Base-by-base conservation (phyloP, 1,139 yeast genomes). In the Geotrichum bryndzae region DNA sequence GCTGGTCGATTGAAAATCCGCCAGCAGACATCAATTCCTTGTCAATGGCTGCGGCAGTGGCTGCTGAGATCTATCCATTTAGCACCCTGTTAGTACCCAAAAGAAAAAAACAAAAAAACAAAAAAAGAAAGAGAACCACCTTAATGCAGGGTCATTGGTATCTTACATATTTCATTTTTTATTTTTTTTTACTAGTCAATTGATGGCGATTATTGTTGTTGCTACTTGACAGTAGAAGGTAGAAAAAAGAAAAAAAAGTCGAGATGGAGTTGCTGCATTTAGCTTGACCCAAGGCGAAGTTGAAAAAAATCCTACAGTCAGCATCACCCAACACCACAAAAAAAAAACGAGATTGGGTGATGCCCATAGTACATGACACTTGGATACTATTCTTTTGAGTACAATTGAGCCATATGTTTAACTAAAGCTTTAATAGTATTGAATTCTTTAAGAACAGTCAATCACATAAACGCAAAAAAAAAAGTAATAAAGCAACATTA, bases 1-100 rank as follows among this genome's bases (percentile, higher is more conserved):
- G 77, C 70, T 94, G 99, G 72, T 92, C 97, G 61, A 94, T 82
- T 29, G 97, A 88, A 76, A 88, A 94, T 1, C 85, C 85, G 13
- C 60, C 60, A 0, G 87, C 75, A 8, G 95, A 85, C 98, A 94
- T 94, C 67, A 94, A 80, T 70, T 91, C 96, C 64, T 81, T 81
- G 70, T 94, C 99, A 53, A 94, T 81, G 54, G 82, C 84, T 0
- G 95, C 86, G 0, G 98, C 98, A 8, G 51, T 54, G n/a, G 56
- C 13, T 18, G 64, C 60, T 45, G 60, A 52, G 13, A 61, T 45
- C 64, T 61, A 13, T 18, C 6, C 18, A 38, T 38, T 38, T 15
- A 11, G n/a, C 18, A 15, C n/a, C 15, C n/a, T 38, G 45, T 38
- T n/a, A 38, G 45, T 38, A 11, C 15, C n/a, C n/a, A 13, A 38